These are phyloP conservation scores for Xylariales sp. DNA, from an alignment of 2,329 filamentous ascomycete genomes.

Conservation along the genomic window DNA sequence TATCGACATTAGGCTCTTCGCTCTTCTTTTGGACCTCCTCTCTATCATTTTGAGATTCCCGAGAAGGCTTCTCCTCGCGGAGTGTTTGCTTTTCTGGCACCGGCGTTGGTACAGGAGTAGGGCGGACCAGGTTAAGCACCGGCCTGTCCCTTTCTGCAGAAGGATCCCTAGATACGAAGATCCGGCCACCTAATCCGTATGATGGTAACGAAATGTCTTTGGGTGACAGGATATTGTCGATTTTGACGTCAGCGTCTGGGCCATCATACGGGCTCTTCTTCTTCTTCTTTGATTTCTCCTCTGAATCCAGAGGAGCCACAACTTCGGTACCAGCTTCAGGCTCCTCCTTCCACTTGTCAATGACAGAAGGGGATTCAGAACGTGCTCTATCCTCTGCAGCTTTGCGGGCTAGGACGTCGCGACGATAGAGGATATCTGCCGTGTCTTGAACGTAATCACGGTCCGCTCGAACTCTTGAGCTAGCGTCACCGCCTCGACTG, in stretches of 20 bases:
- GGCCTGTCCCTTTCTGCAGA: constrained; percentile 53
- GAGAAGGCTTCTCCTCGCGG: constrained; percentile 9
- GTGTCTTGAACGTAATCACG: constrained; percentile 50
- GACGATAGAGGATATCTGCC: constrained; percentile 54
- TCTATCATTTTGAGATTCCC: constrained; percentile 6
- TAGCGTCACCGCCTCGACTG: constrained; percentile 26
- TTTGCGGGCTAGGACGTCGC: constrained; percentile 48
- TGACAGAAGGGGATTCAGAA: constrained; percentile 46
- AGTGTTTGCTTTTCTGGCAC: constrained; percentile 34
- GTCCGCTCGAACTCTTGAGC: constrained; percentile 28
- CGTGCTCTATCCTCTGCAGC: constrained; percentile 50
- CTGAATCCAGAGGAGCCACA: constrained; percentile 51
- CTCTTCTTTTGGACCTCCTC: constrained; percentile 7
- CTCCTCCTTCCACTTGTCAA: constrained; percentile 48
- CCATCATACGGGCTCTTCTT: constrained; percentile 48
- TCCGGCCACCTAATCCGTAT: not conserved
- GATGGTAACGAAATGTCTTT: constrained; percentile 31
- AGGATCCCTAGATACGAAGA: constrained; percentile 34
- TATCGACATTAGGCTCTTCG: constrained; percentile 8
- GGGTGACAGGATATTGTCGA: constrained; percentile 56
- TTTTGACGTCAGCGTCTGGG: constrained; percentile 59
- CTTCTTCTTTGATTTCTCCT: constrained; percentile 35
- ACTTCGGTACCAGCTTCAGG: constrained; percentile 39
- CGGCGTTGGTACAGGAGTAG: constrained; percentile 54
- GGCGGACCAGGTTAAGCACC: constrained; percentile 55